phyloP scores from a whole-genome alignment of 1,284 basidiomycete genomes.

The Ustilago curta region DNA sequence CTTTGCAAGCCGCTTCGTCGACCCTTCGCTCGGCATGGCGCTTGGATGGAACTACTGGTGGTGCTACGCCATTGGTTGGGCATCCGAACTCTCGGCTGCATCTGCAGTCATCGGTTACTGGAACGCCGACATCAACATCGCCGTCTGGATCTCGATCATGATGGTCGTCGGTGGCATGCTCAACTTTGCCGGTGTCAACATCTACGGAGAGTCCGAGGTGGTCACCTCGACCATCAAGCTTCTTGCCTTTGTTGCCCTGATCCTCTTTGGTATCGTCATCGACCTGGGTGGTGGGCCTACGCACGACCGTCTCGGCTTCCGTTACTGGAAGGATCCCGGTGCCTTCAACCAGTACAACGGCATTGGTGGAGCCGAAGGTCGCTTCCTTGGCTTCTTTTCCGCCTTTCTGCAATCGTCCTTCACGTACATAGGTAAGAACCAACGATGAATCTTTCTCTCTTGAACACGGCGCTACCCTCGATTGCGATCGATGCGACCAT shows the following conservation, averaged over 20 bases:
- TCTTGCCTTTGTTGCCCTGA: slow-evolving; percentile 73
- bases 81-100: slow-evolving; percentile 69
- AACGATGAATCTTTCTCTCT: too few relatives aligned
- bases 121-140: slow-evolving; percentile 59
- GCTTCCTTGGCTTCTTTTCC: slow-evolving; percentile 70
- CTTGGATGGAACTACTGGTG: slow-evolving; percentile 67
- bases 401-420: slow-evolving; percentile 76
- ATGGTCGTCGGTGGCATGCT: slow-evolving; percentile 51
- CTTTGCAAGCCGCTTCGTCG: slow-evolving; percentile 68
- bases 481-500: too few relatives aligned
- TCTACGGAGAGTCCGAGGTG: slow-evolving; percentile 73
- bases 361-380: slow-evolving; percentile 74
- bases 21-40: slow-evolving; percentile 81
- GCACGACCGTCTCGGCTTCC: slow-evolving; percentile 52
- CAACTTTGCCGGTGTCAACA: slow-evolving; percentile 60
- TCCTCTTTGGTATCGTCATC: slow-evolving; percentile 74
- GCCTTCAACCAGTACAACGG: slow-evolving; percentile 70
- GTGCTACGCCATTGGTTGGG: slow-evolving; percentile 63
- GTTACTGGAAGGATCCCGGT: slow-evolving; percentile 70
- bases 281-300: slow-evolving; percentile 69
- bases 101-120: slow-evolving; percentile 69
- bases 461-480: too few relatives aligned
- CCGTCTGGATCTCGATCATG: slow-evolving; percentile 60
- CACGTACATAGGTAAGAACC: slow-evolving; percentile 75
- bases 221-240: slow-evolving; percentile 75